Percentiles rank a stretch among this genome's conserved stretches.
Evolutionary conservation across 352 stramenopile genomes (phyloP).

Genomic region (Pelagophyceae sp.): DNA sequence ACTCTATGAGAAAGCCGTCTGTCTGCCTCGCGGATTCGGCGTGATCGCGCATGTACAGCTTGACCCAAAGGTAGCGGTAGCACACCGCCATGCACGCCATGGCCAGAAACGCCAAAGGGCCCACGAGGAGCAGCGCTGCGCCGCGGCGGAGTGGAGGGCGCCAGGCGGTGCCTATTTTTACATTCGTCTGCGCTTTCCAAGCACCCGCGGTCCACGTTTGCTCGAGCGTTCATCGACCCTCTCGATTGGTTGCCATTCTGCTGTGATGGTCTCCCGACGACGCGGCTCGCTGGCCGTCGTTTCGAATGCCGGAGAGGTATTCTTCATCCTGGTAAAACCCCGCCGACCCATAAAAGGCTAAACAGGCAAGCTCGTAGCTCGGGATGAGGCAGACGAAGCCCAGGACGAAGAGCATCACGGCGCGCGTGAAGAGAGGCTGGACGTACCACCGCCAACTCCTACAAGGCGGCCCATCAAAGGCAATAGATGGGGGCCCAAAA

Average conservation of each 20-base stretch:
- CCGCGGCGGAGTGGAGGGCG: too few species aligned
- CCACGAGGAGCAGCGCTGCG: neutral
- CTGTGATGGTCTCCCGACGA: too few species aligned
- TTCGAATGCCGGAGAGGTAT: neutral
- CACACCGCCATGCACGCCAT: too few species aligned
- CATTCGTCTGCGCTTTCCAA: neutral
- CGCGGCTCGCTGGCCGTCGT: too few species aligned
- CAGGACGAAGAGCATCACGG: neutral
- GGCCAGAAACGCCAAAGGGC: neutral
- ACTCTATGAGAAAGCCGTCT: neutral
- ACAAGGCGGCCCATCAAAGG: too few species aligned
- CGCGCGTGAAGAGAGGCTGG: neutral
- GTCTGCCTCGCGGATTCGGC: neutral
- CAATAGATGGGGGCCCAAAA: too few species aligned
- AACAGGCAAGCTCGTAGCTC: neutral
- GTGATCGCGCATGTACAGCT: neutral
- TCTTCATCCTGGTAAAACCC: neutral
- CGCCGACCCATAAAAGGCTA: neutral
- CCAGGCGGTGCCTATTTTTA: too few species aligned
- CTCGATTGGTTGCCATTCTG: too few species aligned
- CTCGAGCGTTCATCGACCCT: too few species aligned
- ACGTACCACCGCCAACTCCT: neutral
- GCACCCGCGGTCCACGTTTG: too few species aligned
- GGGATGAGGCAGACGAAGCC: neutral
- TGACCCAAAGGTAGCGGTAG: neutral